Percentiles rank a stretch among this genome's conserved stretches.
phyloP scores from a whole-genome alignment of 768 basidiomycete species.

The Naganishia friedmannii region DNA sequence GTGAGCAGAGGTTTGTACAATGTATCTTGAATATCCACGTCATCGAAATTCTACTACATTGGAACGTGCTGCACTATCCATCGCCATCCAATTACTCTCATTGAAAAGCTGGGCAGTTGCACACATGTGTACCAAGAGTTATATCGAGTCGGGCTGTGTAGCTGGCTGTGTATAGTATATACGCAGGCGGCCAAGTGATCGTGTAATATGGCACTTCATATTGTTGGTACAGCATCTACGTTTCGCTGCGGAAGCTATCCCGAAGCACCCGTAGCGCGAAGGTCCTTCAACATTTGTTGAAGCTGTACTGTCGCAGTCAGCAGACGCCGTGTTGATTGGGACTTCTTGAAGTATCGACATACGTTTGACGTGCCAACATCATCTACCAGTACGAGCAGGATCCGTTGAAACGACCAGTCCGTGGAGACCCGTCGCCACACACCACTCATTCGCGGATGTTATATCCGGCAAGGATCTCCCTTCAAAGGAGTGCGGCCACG shows the following conservation, averaged over 20 bases:
- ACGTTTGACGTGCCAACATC: too few relatives aligned
- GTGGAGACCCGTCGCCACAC: neutral
- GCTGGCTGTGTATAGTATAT: neutral
- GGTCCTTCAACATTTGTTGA: neutral
- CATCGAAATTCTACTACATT: neutral
- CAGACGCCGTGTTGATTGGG: neutral
- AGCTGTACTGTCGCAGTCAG: neutral
- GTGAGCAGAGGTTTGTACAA: neutral
- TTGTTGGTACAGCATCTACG: neutral
- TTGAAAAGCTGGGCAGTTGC: neutral
- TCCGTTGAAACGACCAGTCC: too few relatives aligned
- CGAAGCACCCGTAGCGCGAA: neutral
- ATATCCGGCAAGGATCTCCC: neutral
- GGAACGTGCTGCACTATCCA: neutral
- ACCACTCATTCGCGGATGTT: neutral
- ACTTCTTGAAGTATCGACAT: neutral
- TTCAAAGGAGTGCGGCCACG: conserved; percentile 7
- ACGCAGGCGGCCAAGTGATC: too few relatives aligned
- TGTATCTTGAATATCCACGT: neutral
- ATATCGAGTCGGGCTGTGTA: too few relatives aligned
- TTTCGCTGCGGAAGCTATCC: neutral
- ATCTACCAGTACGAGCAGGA: too few relatives aligned
- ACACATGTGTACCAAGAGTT: too few relatives aligned
- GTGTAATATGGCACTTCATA: too few relatives aligned
- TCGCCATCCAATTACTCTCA: too few relatives aligned